Base-by-base conservation (phyloP, 805 yeast genomes). In the Candida ipomoeae region DNA sequence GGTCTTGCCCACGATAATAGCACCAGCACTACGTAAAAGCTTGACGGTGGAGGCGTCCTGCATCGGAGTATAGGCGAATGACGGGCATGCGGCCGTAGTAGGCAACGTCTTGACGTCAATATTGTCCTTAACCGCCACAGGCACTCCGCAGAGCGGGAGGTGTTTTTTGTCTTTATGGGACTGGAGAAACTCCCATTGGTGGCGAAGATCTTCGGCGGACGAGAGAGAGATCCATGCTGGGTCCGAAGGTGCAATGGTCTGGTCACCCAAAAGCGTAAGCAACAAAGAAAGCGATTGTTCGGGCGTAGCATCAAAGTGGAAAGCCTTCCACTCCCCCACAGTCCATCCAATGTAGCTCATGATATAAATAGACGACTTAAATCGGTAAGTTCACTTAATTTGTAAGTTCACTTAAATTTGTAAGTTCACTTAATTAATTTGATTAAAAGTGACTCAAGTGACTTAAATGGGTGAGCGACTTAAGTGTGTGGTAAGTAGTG, bases 61-160 rank as follows among this genome's bases (percentile, higher is more conserved):
- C 33, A 70, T 62, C 2, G 99, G 92, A 2, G 63, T 52, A 69
- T 84, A 91, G 8, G 81, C 75, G 62, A 78, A 92, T 0, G 94
- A 78, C 0, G 97, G 97, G 66, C 98, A 94, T 2, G 96, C 98
- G 14, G 96, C 98, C 1, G 99, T 92, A 10, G 99, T 94, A 31
- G 81, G 75, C 56, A 88, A 80, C 4, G 86, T 87, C 55, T 78
- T 79, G 21, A 81, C 97, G 64, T 92, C 98, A 53, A 92, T 94
- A 68, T 94, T 92, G 68, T 92, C 99, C 67, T 92, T 92, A 42
- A 92, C 81, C 14, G 97, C 99, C 41, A 89, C 79, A 1, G 99
- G 99, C 3, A 94, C 98, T 67, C 98, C 98, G 63, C 84, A 92
- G 26, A 92, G 76, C 14, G 89, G 88, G 39, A 87, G 68, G 0